phyloP scores from a whole-genome alignment of 2,329 filamentous ascomycete species.

The Microsporum audouinii region DNA sequence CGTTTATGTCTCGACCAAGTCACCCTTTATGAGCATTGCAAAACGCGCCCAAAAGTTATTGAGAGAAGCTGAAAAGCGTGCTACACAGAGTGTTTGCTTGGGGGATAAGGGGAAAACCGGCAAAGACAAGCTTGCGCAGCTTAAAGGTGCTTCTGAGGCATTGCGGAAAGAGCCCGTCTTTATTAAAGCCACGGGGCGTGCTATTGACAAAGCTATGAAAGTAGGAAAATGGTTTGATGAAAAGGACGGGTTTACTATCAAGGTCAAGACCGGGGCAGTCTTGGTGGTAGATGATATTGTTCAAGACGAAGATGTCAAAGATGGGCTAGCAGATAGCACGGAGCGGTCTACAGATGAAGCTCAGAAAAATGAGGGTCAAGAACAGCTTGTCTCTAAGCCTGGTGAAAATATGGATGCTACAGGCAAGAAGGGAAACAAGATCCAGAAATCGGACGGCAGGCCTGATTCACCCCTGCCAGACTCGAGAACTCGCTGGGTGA shows the following conservation, averaged over 20 bases:
- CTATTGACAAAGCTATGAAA: conserved; percentile 46
- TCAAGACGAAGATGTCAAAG: conserved; percentile 25
- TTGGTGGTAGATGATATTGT: conserved; percentile 51
- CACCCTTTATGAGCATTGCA: conserved; percentile 48
- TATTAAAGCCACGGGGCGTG: conserved; percentile 49
- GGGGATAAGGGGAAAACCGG: conserved; percentile 23
- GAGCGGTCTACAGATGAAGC: conserved; percentile 16
- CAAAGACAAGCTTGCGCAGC: conserved; percentile 23
- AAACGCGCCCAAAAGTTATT: conserved; percentile 50
- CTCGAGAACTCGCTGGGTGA: conserved; percentile 36
- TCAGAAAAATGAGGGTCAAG: conserved; percentile 12
- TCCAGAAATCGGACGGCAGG: conserved; percentile 17
- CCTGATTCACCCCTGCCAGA: conserved; percentile 31
- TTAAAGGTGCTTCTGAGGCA: conserved; percentile 25
- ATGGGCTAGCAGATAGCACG: conserved; percentile 9
- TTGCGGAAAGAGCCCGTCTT: conserved; percentile 40
- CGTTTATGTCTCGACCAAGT: conserved; percentile 45
- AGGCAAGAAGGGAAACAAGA: conserved; percentile 23
- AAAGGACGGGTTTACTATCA: conserved; percentile 40
- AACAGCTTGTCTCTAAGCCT: conserved; percentile 5
- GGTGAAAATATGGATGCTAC: conserved; percentile 4
- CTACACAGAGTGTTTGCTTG: conserved; percentile 32
- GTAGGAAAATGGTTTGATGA: conserved; percentile 47
- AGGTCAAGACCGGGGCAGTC: conserved; percentile 45
- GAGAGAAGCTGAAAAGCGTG: conserved; percentile 41